phyloP scores from a whole-genome alignment of 257 asterid genomes.

The Nicotiana noctiflora region DNA sequence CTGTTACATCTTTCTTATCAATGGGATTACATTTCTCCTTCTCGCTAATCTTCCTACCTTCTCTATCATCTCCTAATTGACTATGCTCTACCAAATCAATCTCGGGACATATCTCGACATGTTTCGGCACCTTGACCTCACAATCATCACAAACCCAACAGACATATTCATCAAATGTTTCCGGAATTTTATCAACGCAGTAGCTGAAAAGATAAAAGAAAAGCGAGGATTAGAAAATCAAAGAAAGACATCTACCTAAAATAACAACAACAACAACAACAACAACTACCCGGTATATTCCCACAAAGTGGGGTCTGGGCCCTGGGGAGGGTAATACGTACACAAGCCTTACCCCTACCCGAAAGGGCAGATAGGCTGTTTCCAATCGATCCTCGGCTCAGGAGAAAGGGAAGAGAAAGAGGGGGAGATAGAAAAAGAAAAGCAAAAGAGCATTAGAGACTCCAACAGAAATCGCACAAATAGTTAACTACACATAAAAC shows the following conservation, averaged over 20 bases:
- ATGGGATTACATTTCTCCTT: not conserved
- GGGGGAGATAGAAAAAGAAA: too few relatives aligned
- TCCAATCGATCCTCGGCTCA: too few relatives aligned
- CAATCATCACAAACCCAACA: conserved; percentile 24
- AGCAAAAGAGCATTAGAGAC: too few relatives aligned
- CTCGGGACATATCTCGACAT: not conserved
- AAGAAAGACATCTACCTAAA: not conserved
- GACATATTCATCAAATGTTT: conserved; percentile 16
- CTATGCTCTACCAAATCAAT: not conserved
- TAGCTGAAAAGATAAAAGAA: conserved; percentile 12
- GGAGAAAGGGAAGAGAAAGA: too few relatives aligned
- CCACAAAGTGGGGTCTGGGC: too few relatives aligned
- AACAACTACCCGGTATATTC: too few relatives aligned
- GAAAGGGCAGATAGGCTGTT: too few relatives aligned
- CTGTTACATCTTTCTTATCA: not conserved
- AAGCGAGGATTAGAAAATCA: not conserved
- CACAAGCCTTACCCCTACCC: too few relatives aligned
- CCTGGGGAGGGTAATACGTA: too few relatives aligned
- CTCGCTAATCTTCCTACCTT: not conserved
- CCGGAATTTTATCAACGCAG: conserved; percentile 20
- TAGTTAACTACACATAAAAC: too few relatives aligned
- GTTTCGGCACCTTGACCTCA: not conserved
- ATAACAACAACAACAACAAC: too few relatives aligned
- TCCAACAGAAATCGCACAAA: too few relatives aligned
- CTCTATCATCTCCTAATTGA: not conserved